Conservation (phyloP, 1,284 basidiomycete genomes). For the Trichosporon ovoides region DNA sequence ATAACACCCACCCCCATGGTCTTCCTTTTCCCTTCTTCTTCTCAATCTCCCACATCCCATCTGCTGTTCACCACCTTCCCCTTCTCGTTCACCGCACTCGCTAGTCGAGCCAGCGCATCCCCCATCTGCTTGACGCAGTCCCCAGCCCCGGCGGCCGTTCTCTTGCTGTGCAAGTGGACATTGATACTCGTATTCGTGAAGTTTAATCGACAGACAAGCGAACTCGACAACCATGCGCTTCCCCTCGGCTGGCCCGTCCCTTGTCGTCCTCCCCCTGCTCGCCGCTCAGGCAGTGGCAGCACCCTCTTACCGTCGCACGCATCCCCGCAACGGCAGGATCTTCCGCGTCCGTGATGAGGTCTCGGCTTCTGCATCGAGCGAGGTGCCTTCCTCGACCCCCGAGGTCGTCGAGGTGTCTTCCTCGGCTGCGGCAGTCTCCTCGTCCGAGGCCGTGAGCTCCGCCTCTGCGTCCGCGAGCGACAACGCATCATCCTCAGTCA, state of each 20-base stretch:
- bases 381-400: no score
- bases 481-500: slow-evolving; percentile 5
- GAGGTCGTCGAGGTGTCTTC: not conserved
- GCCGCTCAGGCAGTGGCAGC: slow-evolving; percentile 29
- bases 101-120: slow-evolving; percentile 18
- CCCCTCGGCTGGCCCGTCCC: slow-evolving; percentile 21
- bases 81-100: slow-evolving; percentile 14
- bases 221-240: slow-evolving; percentile 17
- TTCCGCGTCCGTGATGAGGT: slow-evolving; percentile 16
- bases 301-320: slow-evolving; percentile 25
- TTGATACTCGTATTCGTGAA: slow-evolving; percentile 2
- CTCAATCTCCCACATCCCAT: slow-evolving; percentile 7
- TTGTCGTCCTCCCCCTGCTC: slow-evolving; percentile 34
- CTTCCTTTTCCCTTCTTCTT: slow-evolving; percentile 4
- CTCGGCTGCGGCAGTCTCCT: slow-evolving; percentile 2
- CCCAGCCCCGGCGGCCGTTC: slow-evolving; percentile 28
- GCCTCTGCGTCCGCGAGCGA: slow-evolving; percentile 9
- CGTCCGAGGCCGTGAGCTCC: slow-evolving; percentile 5
- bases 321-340: slow-evolving; percentile 23
- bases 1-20: slow-evolving; percentile 4
- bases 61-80: slow-evolving; percentile 7
- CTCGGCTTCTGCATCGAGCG: no score
- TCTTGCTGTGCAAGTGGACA: slow-evolving; percentile 11
- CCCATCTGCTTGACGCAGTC: slow-evolving; percentile 29
- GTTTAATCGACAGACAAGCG: not conserved